A percentile compares a stretch with the other conserved stretches of the same genome.
Evolutionary conservation across 352 stramenopile species (phyloP).

Genomic region (Phytophthora cactorum): DNA sequence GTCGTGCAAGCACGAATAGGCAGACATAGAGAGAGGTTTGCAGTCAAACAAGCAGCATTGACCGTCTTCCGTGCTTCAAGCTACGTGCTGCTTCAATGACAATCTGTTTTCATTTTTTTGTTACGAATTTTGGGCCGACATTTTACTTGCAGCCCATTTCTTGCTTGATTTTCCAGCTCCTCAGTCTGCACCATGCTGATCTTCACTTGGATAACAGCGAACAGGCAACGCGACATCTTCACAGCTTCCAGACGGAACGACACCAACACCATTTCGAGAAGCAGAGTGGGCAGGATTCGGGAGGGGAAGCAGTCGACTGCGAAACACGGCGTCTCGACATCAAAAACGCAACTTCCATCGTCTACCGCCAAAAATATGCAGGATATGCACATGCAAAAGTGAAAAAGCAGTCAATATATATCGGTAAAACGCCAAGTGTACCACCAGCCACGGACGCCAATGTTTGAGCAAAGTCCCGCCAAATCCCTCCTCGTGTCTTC

Average conservation of each 20-base stretch:
- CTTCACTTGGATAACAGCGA: slow-evolving; percentile 20
- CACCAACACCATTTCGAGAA: slow-evolving; percentile 26
- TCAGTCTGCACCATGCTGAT: slow-evolving; percentile 14
- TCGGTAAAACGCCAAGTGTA: slow-evolving; percentile 23
- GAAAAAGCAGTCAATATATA: slow-evolving; percentile 37
- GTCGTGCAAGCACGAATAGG: slow-evolving; percentile 20
- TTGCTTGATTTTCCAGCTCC: slow-evolving; percentile 26
- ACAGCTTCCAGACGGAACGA: slow-evolving; percentile 32
- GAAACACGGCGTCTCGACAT: slow-evolving; percentile 27
- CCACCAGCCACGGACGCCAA: slow-evolving; percentile 12
- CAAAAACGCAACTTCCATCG: slow-evolving; percentile 41
- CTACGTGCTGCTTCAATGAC: slow-evolving; percentile 24
- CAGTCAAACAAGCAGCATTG: slow-evolving; percentile 29
- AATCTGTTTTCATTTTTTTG: slow-evolving; percentile 32
- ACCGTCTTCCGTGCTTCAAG: slow-evolving; percentile 15
- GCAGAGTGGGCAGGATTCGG: not conserved
- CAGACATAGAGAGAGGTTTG: slow-evolving; percentile 30
- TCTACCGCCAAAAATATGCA: slow-evolving; percentile 36
- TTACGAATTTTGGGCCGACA: slow-evolving; percentile 21
- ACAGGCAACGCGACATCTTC: slow-evolving; percentile 23
- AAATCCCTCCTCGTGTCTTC: slow-evolving; percentile 6
- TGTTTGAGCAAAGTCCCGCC: slow-evolving; percentile 13
- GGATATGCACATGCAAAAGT: slow-evolving; percentile 32
- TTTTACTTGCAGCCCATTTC: slow-evolving; percentile 31
- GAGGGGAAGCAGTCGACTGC: slow-evolving; percentile 13